phyloP scores from a whole-genome alignment of 495 filamentous ascomycete genomes.

The Penicillium fimorum region DNA sequence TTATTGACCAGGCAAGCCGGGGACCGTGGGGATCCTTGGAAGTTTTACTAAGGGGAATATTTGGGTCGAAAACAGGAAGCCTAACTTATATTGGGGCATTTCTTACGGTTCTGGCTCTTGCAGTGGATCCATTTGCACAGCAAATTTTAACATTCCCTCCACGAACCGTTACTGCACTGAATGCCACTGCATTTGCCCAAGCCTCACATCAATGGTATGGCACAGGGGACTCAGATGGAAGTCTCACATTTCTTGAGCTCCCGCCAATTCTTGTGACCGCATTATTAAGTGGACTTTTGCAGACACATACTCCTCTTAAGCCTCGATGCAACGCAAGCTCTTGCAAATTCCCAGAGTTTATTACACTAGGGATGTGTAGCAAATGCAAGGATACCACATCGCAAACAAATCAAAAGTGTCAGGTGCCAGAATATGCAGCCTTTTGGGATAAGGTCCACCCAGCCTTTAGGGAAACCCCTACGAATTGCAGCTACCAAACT shows the following conservation, averaged over 20 bases:
- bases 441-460: too few relatives aligned
- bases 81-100: slow-evolving; percentile 3
- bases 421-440: neutral
- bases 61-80: neutral
- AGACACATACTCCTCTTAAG: slow-evolving; percentile 3
- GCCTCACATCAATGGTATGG: neutral
- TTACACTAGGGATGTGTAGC: slow-evolving; percentile 13
- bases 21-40: slow-evolving; percentile 10
- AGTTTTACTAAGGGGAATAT: neutral
- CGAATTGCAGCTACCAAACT: neutral
- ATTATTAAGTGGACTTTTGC: slow-evolving; percentile 5
- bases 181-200: neutral
- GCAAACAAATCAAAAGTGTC: slow-evolving; percentile 2
- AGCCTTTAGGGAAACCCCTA: neutral
- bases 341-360: slow-evolving; percentile 13
- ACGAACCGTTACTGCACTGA: too few relatives aligned
- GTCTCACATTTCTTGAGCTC: too few relatives aligned
- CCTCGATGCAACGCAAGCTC: slow-evolving; percentile 2
- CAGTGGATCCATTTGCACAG: slow-evolving; percentile 15
- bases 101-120: slow-evolving; percentile 6
- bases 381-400: slow-evolving; percentile 14
- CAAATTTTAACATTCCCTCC: slow-evolving; percentile 10
- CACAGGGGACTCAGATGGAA: too few relatives aligned
- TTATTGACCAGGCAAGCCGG: slow-evolving; percentile 12
- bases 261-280: neutral